Evolutionary conservation across 305 asterid species (phyloP), one percentile per base, ranked within the genome.

Genomic region (Solanum hybrid): DNA sequence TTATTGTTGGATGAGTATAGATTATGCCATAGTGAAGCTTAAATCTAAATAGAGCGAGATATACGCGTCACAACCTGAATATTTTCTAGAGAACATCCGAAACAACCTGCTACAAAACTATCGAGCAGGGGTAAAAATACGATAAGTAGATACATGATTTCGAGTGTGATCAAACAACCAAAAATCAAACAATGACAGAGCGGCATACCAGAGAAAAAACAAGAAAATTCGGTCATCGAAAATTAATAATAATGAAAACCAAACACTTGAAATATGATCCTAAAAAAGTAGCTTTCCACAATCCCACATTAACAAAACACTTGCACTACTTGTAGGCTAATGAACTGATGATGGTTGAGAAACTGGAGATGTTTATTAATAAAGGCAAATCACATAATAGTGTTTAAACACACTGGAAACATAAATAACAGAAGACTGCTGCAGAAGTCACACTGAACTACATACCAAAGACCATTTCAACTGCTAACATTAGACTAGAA

Each of bases 401-500:
- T 61, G 26, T 61, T 61, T 61, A 20, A 61, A 61, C 26, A 61
- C 72, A 61, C 72, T 61, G 26, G 72, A 61, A 61, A 61, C 72
- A 20, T 61, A 61, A 20, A 3, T 3, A 61, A 61, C 72, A 61
- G 72, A 61, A 61, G 72, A 61, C 10, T 61, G 26, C 72, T 61
- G 24, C 26, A 20, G n/a, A 61, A 61, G 72, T 61, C 26, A 61
- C 70, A 57, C 70, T 57, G 70, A 57, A 57, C 24, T 20, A 57
- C 26, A 61, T 61, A 61, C 72, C 72, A 7, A 61, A 7, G n/a
- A 61, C 72, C 72, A 61, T 57, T 57, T 57, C 10, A 79, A 36
- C 85, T 36, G 85, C 20, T 79, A 57, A 79, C 57, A 79, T 36
- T 22, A 97, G 89, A 93, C 97, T 93, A 97, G 79, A 89, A 97